Evolutionary conservation across 1,284 basidiomycete species (phyloP).

Genomic region (Sporisorium reilianum): DNA sequence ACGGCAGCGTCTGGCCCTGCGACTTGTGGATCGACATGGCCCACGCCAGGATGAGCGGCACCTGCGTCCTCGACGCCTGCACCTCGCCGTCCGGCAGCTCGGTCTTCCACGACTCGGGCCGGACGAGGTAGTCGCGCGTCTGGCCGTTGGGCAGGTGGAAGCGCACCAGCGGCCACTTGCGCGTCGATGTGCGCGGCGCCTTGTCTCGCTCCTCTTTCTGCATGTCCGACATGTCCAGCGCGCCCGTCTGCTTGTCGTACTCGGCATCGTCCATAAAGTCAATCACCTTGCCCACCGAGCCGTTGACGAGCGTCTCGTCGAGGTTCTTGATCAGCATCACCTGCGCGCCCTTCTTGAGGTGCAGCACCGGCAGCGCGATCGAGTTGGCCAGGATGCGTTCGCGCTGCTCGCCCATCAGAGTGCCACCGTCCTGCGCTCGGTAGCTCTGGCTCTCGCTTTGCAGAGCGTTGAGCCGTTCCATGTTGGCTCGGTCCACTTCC

Average conservation of each 20-base stretch:
- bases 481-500: slow-evolving; percentile 83
- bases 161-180: slow-evolving; percentile 63
- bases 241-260: slow-evolving; percentile 58
- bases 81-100: slow-evolving; percentile 68
- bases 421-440: slow-evolving; percentile 55
- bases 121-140: slow-evolving; percentile 54
- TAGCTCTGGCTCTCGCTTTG: slow-evolving; percentile 49
- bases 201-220: slow-evolving; percentile 55
- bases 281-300: slow-evolving; percentile 79
- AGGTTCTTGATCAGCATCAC: slow-evolving; percentile 82
- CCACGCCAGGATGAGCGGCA: slow-evolving; percentile 68
- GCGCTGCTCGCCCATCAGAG: slow-evolving; percentile 40
- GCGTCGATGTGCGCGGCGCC: slow-evolving; percentile 44
- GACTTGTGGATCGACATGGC: slow-evolving; percentile 69
- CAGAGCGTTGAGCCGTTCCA: slow-evolving; percentile 73
- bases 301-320: slow-evolving; percentile 83
- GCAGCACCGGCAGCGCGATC: slow-evolving; percentile 70
- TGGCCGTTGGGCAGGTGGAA: slow-evolving; percentile 57
- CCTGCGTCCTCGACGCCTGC: slow-evolving; percentile 65
- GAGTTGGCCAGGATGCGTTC: slow-evolving; percentile 56
- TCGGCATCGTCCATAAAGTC: slow-evolving; percentile 57
- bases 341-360: slow-evolving; percentile 77
- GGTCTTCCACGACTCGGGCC: slow-evolving; percentile 69
- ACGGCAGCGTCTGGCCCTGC: slow-evolving; percentile 67
- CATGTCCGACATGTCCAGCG: slow-evolving; percentile 48